These are phyloP conservation scores for Trametes villosa DNA, from an alignment of 768 basidiomycete genomes.

Conservation along the genomic window DNA sequence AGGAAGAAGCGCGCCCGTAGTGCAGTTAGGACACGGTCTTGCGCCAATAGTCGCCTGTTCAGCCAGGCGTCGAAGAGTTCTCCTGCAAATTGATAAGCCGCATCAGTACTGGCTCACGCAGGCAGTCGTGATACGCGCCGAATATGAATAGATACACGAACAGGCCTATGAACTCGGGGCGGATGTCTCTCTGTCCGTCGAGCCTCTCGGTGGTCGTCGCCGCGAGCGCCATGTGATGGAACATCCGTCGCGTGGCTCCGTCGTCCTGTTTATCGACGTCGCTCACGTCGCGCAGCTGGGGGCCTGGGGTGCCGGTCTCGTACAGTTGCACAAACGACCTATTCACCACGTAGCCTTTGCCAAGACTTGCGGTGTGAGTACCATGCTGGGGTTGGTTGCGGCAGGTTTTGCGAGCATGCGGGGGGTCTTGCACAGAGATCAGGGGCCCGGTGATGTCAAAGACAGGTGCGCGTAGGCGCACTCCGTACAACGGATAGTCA, in stretches of 20 bases:
- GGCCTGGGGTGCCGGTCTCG: slow-evolving; percentile 14
- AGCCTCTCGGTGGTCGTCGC: slow-evolving; percentile 15
- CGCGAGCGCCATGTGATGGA: slow-evolving; percentile 26
- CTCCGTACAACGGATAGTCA: slow-evolving; percentile 27
- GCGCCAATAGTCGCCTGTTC: slow-evolving; percentile 21
- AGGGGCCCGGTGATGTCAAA: slow-evolving; percentile 27
- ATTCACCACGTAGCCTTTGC: slow-evolving; percentile 29
- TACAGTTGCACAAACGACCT: slow-evolving; percentile 28
- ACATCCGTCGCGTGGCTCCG: slow-evolving; percentile 33
- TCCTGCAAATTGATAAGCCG: slow-evolving; percentile 6
- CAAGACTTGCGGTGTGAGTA: slow-evolving; percentile 31
- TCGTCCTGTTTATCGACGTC: slow-evolving; percentile 38
- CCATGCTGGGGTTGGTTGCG: slow-evolving; percentile 34
- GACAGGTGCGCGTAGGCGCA: slow-evolving; percentile 27
- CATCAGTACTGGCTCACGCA: not conserved
- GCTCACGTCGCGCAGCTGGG: slow-evolving; percentile 28
- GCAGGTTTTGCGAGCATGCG: slow-evolving; percentile 29
- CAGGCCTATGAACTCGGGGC: slow-evolving; percentile 26
- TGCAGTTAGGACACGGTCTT: slow-evolving; percentile 26
- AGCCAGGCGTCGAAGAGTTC: slow-evolving; percentile 34
- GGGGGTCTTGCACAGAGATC: slow-evolving; percentile 21
- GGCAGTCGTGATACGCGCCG: slow-evolving; percentile 11
- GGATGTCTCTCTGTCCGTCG: slow-evolving; percentile 2
- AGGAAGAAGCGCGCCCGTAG: slow-evolving; percentile 30
- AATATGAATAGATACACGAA: slow-evolving; percentile 34